These are phyloP conservation scores for Aristolochia fimbriata DNA, from an alignment of 164 flowering plant species.

Conservation along the genomic window DNA sequence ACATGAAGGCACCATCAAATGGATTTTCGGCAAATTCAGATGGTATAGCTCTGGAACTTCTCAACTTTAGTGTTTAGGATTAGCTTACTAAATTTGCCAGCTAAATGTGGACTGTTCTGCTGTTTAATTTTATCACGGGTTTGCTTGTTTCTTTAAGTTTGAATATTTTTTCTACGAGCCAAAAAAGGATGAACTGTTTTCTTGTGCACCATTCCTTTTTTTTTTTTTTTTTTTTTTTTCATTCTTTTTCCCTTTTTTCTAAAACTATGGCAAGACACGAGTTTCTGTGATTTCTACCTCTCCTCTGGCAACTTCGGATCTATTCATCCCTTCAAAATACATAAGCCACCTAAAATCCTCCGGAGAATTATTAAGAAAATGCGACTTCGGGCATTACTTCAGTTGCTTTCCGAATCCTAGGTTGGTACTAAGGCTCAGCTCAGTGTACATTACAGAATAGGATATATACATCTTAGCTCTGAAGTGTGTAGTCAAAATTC, in stretches of 20 bases:
- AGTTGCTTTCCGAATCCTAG: too few species aligned
- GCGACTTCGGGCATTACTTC: too few species aligned
- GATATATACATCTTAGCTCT: too few species aligned
- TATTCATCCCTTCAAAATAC: too few species aligned
- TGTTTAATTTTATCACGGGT: neutral
- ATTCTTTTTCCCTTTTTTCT: neutral
- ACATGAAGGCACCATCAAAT: slow-evolving; percentile 75
- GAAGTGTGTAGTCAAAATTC: too few species aligned
- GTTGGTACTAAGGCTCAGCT: too few species aligned
- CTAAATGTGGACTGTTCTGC: neutral
- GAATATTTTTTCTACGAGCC: neutral
- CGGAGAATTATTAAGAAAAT: too few species aligned
- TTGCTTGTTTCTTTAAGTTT: neutral
- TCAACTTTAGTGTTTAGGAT: neutral
- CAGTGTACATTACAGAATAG: too few species aligned
- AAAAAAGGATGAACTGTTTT: too few species aligned
- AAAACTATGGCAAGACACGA: neutral
- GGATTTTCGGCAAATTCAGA: slow-evolving; percentile 54
- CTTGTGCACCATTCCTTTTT: neutral
- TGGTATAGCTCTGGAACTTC: slow-evolving; percentile 28
- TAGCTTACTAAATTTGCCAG: neutral
- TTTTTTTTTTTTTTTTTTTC: neutral
- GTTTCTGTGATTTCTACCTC: too few species aligned
- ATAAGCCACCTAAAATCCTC: too few species aligned
- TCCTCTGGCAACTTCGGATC: too few species aligned